Percentiles rank a stretch among this genome's conserved stretches.
phyloP scores from a whole-genome alignment of 139 green algal genomes.

The Chlamydomonas eustigma region DNA sequence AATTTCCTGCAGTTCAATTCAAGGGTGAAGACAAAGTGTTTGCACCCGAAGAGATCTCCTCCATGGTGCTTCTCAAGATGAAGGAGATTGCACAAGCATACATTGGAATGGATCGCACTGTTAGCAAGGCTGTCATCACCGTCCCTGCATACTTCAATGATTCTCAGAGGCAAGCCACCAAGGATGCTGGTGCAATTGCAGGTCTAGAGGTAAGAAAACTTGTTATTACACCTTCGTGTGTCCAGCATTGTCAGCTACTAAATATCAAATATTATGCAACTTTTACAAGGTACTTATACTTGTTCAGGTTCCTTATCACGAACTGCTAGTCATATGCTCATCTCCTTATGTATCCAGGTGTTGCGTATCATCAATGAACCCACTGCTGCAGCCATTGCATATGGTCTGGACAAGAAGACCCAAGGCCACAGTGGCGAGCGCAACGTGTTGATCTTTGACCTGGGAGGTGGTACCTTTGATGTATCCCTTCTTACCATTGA shows the following conservation, averaged over 20 bases:
- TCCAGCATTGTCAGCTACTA: no score
- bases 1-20: constrained; percentile 73
- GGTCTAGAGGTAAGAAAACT: constrained; percentile 69
- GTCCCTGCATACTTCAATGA: constrained; percentile 99
- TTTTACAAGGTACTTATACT: no score
- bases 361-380: constrained; percentile 99
- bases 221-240: not conserved
- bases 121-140: constrained; percentile 94
- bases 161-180: constrained; percentile 94
- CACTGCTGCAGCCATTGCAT: constrained; percentile 93
- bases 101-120: constrained; percentile 63
- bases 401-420: constrained; percentile 79
- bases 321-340: no score
- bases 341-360: no score
- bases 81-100: constrained; percentile 81
- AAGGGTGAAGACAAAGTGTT: constrained; percentile 94
- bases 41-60: constrained; percentile 90
- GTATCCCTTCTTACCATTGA: constrained; percentile 98
- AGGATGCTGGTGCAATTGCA: constrained; percentile 92
- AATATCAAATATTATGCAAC: no score
- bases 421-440: constrained; percentile 47
- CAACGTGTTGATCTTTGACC: constrained; percentile 95
- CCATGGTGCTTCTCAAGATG: constrained; percentile 98
- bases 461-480: constrained; percentile 94
- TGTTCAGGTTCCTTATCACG: no score